Percentiles rank a stretch among this genome's conserved stretches.
Conservation (phyloP, 2,329 filamentous ascomycete species). For the Cadophora malorum region DNA sequence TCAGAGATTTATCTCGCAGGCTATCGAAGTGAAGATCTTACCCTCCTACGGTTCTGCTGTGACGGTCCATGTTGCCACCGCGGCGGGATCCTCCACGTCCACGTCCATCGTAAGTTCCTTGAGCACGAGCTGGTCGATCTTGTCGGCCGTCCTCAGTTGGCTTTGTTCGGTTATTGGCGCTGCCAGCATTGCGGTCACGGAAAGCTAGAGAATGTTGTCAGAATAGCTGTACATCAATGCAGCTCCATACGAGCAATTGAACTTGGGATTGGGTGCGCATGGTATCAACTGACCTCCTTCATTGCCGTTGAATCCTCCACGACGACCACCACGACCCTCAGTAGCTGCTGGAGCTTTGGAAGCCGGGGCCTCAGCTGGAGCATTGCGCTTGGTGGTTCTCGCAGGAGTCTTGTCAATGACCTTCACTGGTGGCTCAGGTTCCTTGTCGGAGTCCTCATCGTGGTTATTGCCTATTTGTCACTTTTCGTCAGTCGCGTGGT, state of each 20-base stretch:
- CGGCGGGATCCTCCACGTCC: conserved; percentile 58
- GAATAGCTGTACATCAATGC: neutral
- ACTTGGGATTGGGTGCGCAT: conserved; percentile 4
- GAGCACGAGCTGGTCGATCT: conserved; percentile 55
- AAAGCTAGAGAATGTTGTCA: conserved; percentile 64
- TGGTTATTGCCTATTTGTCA: conserved; percentile 60
- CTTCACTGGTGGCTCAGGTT: conserved; percentile 80
- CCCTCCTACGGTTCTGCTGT: conserved; percentile 45
- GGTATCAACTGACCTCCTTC: conserved; percentile 77
- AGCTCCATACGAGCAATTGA: neutral
- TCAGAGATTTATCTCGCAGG: conserved; percentile 30
- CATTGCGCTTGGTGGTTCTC: conserved; percentile 83
- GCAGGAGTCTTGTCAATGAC: conserved; percentile 83
- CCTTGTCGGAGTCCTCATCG: conserved; percentile 72
- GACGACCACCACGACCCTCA: conserved; percentile 43
- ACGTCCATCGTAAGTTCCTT: conserved; percentile 68
- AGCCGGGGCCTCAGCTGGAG: conserved; percentile 72
- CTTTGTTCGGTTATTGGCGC: conserved; percentile 81
- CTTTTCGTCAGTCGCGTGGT: conserved; percentile 41
- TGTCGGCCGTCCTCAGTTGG: conserved; percentile 72
- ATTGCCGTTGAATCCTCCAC: conserved; percentile 72
- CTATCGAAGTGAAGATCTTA: conserved; percentile 31
- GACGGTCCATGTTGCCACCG: conserved; percentile 46
- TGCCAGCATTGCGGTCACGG: conserved; percentile 85
- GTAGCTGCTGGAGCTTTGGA: conserved; percentile 39